These are phyloP conservation scores for Colletotrichum horii DNA, from an alignment of 2,329 filamentous ascomycete species.

Conservation along the genomic window DNA sequence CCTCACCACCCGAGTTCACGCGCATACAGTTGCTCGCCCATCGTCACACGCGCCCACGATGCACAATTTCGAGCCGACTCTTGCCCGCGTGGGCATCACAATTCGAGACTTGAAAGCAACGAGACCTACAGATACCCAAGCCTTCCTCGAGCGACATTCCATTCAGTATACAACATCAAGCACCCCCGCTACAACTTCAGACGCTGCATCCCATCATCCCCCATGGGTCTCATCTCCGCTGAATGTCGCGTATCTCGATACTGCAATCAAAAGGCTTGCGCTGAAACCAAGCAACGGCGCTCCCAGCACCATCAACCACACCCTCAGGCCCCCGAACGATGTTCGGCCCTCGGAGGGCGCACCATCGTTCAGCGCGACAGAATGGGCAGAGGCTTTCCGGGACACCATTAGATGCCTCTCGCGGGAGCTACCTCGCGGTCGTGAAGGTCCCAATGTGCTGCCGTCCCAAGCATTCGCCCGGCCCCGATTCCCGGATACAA, in stretches of 20 bases:
- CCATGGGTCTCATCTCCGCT: not conserved
- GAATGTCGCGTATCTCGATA: not conserved
- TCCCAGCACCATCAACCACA: not conserved
- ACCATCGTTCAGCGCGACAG: not conserved
- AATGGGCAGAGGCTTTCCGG: not conserved
- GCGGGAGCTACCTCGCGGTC: not conserved
- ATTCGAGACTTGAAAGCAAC: not conserved
- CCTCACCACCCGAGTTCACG: not conserved
- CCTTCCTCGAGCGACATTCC: not conserved
- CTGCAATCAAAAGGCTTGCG: not conserved
- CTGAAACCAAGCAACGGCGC: not conserved
- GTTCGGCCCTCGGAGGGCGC: not conserved
- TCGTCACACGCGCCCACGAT: not conserved
- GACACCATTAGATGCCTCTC: not conserved
- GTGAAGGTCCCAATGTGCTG: not conserved
- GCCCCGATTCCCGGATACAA: not conserved
- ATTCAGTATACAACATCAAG: not conserved
- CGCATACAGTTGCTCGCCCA: not conserved
- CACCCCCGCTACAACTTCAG: not conserved
- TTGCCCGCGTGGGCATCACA: not conserved
- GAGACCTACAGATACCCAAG: not conserved
- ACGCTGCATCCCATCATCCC: not conserved
- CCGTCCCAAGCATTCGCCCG: not conserved
- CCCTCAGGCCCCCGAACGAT: not conserved
- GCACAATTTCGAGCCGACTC: not conserved